A percentile compares a stretch with the other conserved stretches of the same genome.
Conservation (phyloP, 495 filamentous ascomycete genomes). For the Collariella sp. region DNA sequence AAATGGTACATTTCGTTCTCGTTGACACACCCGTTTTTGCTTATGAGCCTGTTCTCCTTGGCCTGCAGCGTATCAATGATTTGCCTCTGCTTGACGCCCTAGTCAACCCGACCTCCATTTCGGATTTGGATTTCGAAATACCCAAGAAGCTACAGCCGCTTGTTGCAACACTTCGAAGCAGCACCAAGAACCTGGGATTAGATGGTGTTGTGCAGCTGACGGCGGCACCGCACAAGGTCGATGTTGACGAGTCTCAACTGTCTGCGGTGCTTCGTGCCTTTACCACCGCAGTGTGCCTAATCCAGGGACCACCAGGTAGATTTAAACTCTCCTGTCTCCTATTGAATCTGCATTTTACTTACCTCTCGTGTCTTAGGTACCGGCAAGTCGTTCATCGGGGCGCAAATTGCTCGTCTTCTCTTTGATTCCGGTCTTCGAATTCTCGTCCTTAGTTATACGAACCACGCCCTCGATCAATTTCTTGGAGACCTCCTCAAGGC, state of each 20-base stretch:
- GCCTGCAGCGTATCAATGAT: conserved; percentile 48
- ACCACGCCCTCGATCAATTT: conserved; percentile 74
- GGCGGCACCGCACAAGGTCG: conserved; percentile 18
- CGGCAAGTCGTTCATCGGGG: conserved; percentile 73
- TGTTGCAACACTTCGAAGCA: background rate
- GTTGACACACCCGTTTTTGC: conserved; percentile 62
- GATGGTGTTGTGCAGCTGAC: background rate
- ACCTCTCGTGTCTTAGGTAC: conserved; percentile 48
- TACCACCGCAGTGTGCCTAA: conserved; percentile 47
- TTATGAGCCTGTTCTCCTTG: conserved; percentile 58
- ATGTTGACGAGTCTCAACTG: conserved; percentile 52
- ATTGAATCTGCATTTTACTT: background rate
- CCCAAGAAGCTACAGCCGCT: background rate
- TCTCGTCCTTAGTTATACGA: conserved; percentile 54
- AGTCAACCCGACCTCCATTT: conserved; percentile 22
- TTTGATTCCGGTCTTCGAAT: conserved; percentile 45
- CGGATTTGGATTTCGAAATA: background rate
- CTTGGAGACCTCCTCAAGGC: conserved; percentile 57
- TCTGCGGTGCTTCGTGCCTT: conserved; percentile 49
- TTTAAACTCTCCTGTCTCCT: background rate
- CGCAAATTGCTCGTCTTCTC: conserved; percentile 53
- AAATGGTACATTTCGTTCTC: conserved; percentile 41
- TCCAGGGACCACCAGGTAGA: conserved; percentile 71
- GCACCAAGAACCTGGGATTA: background rate
- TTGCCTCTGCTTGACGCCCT: conserved; percentile 47